Evolutionary conservation across 805 yeast species (phyloP).

Genomic region (Candida nonsorbophila): DNA sequence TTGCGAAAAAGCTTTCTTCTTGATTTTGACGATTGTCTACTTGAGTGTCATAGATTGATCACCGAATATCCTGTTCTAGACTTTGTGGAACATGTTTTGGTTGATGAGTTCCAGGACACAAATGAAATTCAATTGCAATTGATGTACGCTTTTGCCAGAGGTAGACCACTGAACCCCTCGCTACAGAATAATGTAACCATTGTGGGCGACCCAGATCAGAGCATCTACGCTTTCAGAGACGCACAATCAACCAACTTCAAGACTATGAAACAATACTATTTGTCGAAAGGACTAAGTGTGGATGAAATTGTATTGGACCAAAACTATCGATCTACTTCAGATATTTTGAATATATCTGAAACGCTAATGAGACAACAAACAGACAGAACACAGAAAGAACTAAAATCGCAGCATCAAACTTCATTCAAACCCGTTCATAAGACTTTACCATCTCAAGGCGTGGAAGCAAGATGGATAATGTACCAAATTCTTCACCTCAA

Average conservation of each 20-base stretch:
- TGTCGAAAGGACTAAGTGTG: conserved; percentile 13
- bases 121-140: conserved; percentile 70
- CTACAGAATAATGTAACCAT: conserved; percentile 61
- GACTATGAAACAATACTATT: conserved; percentile 43
- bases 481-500: conserved; percentile 48
- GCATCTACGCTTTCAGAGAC: conserved; percentile 83
- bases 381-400: conserved; percentile 36
- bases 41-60: conserved; percentile 50
- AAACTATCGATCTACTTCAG: conserved; percentile 77
- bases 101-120: conserved; percentile 96
- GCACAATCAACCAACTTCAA: conserved; percentile 69
- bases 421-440: conserved; percentile 45
- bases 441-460: conserved; percentile 31
- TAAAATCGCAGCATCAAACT: conserved; percentile 41
- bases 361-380: conserved; percentile 56
- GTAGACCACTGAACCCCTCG: conserved; percentile 22
- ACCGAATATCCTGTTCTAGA: conserved; percentile 40
- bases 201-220: conserved; percentile 96
- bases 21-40: conserved; percentile 83
- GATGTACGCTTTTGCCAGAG: conserved; percentile 43
- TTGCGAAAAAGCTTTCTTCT: conserved; percentile 40
- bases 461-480: conserved; percentile 58
- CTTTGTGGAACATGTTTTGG: conserved; percentile 62
- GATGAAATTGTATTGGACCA: conserved; percentile 44
- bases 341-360: conserved; percentile 62